Conservation (phyloP, 2,329 filamentous ascomycete species). For the Arthrinium phaeospermum region DNA sequence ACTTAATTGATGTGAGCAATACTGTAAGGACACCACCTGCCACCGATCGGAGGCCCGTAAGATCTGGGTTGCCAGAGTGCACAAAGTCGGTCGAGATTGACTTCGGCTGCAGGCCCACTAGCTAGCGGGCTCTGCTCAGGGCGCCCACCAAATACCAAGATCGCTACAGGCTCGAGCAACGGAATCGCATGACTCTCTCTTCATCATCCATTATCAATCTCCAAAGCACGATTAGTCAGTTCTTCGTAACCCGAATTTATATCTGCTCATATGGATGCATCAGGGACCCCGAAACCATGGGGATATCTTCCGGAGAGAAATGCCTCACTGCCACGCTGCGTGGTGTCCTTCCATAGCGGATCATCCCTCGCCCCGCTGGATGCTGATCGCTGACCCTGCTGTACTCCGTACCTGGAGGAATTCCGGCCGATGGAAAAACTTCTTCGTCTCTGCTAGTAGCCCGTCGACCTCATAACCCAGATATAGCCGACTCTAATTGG, state of each 20-base stretch:
- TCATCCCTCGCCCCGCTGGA: neutral
- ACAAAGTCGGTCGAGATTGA: neutral
- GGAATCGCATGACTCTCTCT: neutral
- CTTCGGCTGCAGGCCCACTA: neutral
- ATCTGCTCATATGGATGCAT: neutral
- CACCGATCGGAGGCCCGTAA: slow-evolving; percentile 5
- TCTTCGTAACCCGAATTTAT: neutral
- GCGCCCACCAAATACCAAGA: neutral
- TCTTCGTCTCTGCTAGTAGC: neutral
- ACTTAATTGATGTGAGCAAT: slow-evolving; percentile 1
- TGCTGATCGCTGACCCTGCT: neutral
- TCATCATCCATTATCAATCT: neutral
- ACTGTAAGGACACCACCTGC: neutral
- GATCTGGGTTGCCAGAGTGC: neutral
- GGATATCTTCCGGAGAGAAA: neutral
- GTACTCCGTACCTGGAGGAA: neutral
- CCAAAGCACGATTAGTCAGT: slow-evolving; percentile 8
- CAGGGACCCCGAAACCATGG: neutral
- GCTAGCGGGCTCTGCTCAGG: too few species aligned
- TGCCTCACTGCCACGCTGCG: slow-evolving; percentile 5
- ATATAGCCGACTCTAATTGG: too few species aligned
- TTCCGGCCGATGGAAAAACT: neutral
- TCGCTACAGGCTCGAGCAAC: neutral
- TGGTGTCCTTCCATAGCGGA: neutral
- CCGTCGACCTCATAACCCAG: neutral